Base-by-base conservation (phyloP, 139 green algal species). In the Micromonas commoda region DNA sequence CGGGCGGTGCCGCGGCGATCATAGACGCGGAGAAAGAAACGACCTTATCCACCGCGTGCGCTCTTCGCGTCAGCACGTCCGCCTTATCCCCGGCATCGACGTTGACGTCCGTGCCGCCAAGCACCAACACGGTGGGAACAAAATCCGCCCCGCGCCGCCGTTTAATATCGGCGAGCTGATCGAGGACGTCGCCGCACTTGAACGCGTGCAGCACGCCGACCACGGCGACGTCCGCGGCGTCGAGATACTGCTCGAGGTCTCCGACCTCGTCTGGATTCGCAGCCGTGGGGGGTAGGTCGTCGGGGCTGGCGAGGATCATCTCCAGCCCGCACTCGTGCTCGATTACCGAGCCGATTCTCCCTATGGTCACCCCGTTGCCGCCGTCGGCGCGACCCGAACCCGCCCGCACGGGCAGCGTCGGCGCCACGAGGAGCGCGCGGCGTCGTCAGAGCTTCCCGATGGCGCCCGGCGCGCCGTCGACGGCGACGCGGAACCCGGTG, bases 21-120 rank as follows among this genome's bases (percentile, higher is more conserved):
- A 74, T 61, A 6, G 67, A 74, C 13, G 39, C 26, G 26, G 67
- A 74, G 16, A 74, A 74, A 65, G 67, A 65, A 16, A 74, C 61
- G 19, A 74, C 34, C 33, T 61, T 53, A 9, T 5, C 4, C 16
- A 29, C 34, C 6, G 28, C 39, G 67, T 65, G 26, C 23, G 33
- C 33, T 9, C 28, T n/a, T 61, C 67, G 6, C 6, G 39, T 53
- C 13, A 53, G 4, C 5, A 19, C 5, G 6, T 74, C 67, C 13
- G 67, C 16, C 9, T 52, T 54, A 4, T 54, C 67, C 16, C 33
- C 39, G 5, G 35, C 6, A 20, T 74, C 35, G 6, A 74, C 13
- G 35, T 74, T 74, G 6, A 74, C 67, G 19, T 68, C 61, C 4
- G 61, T 68, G 61, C 61, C 61, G 32, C 61, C 61, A 26, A 68